Evolutionary conservation across 768 basidiomycete species (phyloP), one percentile per base, ranked within the genome.

Genomic region (Tylopilus felleus): DNA sequence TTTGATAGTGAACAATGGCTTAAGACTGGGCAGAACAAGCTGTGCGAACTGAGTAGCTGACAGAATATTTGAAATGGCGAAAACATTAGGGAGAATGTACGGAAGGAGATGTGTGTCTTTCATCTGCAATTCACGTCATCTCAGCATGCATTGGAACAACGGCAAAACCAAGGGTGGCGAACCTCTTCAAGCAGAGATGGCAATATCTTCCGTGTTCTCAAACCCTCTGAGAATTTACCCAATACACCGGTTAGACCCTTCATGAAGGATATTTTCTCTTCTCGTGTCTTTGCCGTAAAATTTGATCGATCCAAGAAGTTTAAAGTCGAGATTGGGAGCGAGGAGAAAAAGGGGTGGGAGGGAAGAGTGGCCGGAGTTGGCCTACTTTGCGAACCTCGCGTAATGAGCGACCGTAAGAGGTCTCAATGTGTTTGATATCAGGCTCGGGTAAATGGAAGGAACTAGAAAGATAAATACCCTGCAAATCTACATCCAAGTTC

Each of bases 211-310:
- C 94, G 81, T 51, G 80, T 86, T 48, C 85, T 80, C 51, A 98
- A 75, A 16, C 93, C 88, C 62, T 94, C 92, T 9, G 90, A 88
- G 71, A 99, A 98, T 43, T 79, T 83, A 51, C 84, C 84, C 35
- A 98, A 72, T 8, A 98, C 94, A 47, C 79, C 65, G 1, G 86
- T 79, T 19, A 98, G 73, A 1, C 96, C 95, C 68, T 92, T 92
- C 84, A 98, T 89, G 69, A 98, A 98, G 0, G 90, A 90, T 25
- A 97, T 87, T 68, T 98, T 98, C 66, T 98, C 97, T 73, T 98
- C 96, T 52, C 88, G 75, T 2, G 93, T 86, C 71, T 98, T 97
- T 0, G 92, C 84, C 1, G 94, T 91, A 67, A 98, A 99, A 53
- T 88, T 96, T 5, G 95, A 91, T 14, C 96, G 85, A 64, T 98